Conservation (phyloP, 176 grass and related monocot genomes). For the barley (Hordeum vulgare) region DNA sequence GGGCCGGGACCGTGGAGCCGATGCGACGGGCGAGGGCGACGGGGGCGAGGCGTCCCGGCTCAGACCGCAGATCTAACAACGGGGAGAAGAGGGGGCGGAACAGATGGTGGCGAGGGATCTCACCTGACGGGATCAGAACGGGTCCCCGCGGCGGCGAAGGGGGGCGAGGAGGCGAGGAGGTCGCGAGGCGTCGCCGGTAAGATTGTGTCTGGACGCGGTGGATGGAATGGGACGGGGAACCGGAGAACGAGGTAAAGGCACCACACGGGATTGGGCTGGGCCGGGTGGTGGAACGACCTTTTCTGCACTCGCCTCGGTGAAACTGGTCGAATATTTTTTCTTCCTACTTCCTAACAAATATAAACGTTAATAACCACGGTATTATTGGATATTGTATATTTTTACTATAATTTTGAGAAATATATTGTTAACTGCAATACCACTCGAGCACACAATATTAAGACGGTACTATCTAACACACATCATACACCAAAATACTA, state of each 20-base stretch:
- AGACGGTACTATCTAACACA: no score
- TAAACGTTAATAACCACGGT: no score
- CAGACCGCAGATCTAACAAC: slow-evolving; percentile 1
- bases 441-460: no score
- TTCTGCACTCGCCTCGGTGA: no score
- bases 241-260: not conserved
- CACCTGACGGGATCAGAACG: slow-evolving; percentile 16
- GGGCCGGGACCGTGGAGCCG: not conserved
- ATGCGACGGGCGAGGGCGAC: not conserved
- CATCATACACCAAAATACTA: no score
- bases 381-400: no score
- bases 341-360: no score
- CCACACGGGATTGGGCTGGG: not conserved
- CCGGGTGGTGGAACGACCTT: no score
- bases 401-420: no score
- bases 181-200: not conserved
- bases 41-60: not conserved
- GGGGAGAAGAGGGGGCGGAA: not conserved
- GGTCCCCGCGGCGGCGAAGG: not conserved
- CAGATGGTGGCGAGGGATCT: not conserved
- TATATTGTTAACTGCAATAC: no score
- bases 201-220: not conserved
- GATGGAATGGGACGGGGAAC: not conserved
- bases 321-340: no score
- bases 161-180: not conserved